These are phyloP conservation scores for Stephanocyclus meneghinianus DNA, from an alignment of 352 stramenopile genomes.

Conservation along the genomic window DNA sequence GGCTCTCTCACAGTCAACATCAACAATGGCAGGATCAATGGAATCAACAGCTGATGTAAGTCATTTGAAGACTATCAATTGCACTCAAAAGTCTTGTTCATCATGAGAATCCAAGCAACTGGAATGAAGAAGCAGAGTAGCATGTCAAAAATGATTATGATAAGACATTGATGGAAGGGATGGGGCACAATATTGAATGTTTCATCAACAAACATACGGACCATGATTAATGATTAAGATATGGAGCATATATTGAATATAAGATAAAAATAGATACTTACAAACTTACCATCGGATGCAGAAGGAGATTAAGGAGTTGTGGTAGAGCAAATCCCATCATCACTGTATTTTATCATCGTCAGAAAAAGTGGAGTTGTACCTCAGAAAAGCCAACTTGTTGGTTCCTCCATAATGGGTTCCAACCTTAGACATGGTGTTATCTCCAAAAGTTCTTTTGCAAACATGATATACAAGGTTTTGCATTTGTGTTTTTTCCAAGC, in stretches of 20 bases:
- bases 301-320: slow-evolving; percentile 10
- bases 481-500: slow-evolving; percentile 1
- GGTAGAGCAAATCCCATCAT: slow-evolving; percentile 14
- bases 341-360: slow-evolving; percentile 11
- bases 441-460: not conserved
- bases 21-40: slow-evolving; percentile 8
- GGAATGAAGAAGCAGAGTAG: not conserved
- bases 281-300: slow-evolving; percentile 11
- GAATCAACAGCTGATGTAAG: not conserved
- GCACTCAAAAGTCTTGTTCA: not conserved
- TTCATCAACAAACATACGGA: not conserved
- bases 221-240: not conserved
- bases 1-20: too few species aligned
- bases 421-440: not conserved
- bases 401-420: not conserved
- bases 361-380: not conserved
- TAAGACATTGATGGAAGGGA: not conserved
- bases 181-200: too few species aligned
- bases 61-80: not conserved
- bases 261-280: not conserved
- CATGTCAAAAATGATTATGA: not conserved
- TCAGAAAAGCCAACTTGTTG: not conserved
- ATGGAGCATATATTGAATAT: not conserved
- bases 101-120: not conserved
- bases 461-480: not conserved